These are phyloP conservation scores for Boletus semigastroideus DNA, from an alignment of 1,284 basidiomycete genomes.

Conservation along the genomic window DNA sequence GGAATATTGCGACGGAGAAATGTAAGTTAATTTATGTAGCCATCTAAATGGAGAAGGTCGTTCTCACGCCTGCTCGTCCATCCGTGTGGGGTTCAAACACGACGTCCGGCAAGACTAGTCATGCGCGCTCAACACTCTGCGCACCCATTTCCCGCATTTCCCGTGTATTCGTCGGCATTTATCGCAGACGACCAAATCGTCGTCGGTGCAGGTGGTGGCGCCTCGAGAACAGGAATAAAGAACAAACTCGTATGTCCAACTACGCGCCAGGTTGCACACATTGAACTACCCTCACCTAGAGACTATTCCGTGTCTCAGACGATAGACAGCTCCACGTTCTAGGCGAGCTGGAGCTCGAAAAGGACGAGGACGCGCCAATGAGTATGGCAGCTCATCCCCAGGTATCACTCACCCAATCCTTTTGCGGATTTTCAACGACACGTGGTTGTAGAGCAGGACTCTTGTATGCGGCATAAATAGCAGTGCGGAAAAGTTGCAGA, in stretches of 20 bases:
- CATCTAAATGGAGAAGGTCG: constrained; percentile 4
- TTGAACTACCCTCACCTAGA: constrained; percentile 41
- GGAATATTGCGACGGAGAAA: neutral
- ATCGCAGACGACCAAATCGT: constrained; percentile 71
- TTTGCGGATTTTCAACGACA: constrained; percentile 2
- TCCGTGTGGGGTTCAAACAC: neutral
- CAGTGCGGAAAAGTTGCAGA: constrained; percentile 56
- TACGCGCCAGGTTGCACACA: neutral
- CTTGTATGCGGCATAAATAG: constrained; percentile 88
- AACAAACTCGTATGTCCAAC: constrained; percentile 73
- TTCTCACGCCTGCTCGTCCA: constrained; percentile 14
- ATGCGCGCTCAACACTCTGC: constrained; percentile 81
- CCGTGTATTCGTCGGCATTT: constrained; percentile 88
- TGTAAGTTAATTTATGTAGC: too few relatives aligned
- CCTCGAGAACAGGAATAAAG: constrained; percentile 78
- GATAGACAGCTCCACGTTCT: constrained; percentile 59
- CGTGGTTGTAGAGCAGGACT: constrained; percentile 41
- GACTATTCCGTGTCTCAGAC: constrained; percentile 67
- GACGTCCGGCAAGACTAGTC: neutral
- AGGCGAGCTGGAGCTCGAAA: constrained; percentile 73
- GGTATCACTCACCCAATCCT: constrained; percentile 39
- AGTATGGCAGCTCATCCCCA: constrained; percentile 75
- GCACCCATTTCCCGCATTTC: constrained; percentile 77
- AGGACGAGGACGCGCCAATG: constrained; percentile 90
- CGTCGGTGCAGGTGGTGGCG: constrained; percentile 88